phyloP scores from a whole-genome alignment of 1,139 yeast species.

The Geotrichum histeridarum region DNA sequence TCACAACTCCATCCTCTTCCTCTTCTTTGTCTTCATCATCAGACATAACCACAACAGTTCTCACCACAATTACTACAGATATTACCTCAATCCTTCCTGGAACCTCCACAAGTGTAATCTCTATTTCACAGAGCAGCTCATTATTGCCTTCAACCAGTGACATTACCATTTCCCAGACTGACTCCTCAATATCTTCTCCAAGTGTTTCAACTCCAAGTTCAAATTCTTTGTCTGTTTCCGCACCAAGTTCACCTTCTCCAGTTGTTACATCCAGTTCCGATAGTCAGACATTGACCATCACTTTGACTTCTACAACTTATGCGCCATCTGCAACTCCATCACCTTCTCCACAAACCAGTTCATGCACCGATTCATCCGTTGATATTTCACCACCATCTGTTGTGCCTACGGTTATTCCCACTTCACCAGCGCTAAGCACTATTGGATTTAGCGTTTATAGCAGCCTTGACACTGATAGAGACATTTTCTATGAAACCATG shows the following conservation, averaged over 20 bases:
- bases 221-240: neutral
- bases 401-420: neutral
- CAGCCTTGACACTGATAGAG: conserved; percentile 5
- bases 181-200: neutral
- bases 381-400: neutral
- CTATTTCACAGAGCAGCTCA: neutral
- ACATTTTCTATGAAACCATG: neutral
- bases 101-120: neutral
- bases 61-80: neutral
- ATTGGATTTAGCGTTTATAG: conserved; percentile 7
- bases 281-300: neutral
- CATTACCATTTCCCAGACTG: no score
- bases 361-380: neutral
- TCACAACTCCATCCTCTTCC: conserved; percentile 1
- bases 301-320: neutral
- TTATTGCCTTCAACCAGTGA: neutral
- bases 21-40: neutral
- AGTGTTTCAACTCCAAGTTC: neutral
- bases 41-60: conserved; percentile 4
- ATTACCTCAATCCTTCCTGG: conserved; percentile 7
- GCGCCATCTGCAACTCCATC: neutral
- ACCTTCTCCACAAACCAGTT: neutral
- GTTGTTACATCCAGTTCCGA: no score
- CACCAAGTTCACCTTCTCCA: neutral
- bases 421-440: neutral